These are phyloP conservation scores for Diaporthe sp. DNA, from an alignment of 2,329 filamentous ascomycete species.

Conservation along the genomic window DNA sequence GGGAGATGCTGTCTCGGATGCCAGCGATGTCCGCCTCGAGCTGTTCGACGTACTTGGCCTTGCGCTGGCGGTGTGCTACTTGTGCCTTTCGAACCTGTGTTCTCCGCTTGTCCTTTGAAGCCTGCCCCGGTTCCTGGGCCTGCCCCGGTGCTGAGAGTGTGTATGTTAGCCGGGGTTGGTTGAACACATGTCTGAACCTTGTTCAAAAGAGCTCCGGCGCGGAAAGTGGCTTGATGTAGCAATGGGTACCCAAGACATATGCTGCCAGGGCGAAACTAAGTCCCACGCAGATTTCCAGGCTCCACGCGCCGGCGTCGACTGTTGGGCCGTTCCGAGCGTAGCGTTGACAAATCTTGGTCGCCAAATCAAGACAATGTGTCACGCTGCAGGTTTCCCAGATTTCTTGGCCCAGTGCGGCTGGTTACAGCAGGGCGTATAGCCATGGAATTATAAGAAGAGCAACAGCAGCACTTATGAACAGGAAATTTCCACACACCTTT, in stretches of 20 bases:
- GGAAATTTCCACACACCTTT: constrained; percentile 39
- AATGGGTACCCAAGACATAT: neutral
- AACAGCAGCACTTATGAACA: neutral
- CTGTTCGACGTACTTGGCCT: constrained; percentile 64
- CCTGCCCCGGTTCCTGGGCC: constrained; percentile 26
- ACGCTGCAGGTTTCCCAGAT: constrained; percentile 19
- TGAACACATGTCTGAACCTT: neutral
- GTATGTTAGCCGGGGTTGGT: constrained; percentile 15
- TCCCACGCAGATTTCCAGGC: constrained; percentile 6
- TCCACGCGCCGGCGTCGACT: neutral
- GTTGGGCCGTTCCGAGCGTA: neutral
- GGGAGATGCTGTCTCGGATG: constrained; percentile 58
- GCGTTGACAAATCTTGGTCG: constrained; percentile 35
- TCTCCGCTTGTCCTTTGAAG: constrained; percentile 55
- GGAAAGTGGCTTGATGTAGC: constrained; percentile 1
- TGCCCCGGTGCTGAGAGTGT: constrained; percentile 27
- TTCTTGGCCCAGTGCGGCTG: neutral
- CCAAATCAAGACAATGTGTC: constrained; percentile 30
- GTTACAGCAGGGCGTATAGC: constrained; percentile 10
- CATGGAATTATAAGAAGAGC: constrained; percentile 20
- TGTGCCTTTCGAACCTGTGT: constrained; percentile 65
- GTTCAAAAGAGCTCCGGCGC: neutral
- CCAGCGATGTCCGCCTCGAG: constrained; percentile 62
- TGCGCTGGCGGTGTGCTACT: constrained; percentile 65
- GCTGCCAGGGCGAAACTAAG: neutral